phyloP scores from a whole-genome alignment of 129 eudicot genomes.

The carrot (Daucus carota) region DH1_v3.0 NC_030382.2:45232001-45232500 shows the following conservation, averaged over 20 bases:
- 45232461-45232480: conserved; percentile 91
- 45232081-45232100: neutral
- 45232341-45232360: conserved; percentile 96
- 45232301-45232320: conserved; percentile 91
- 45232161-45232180: neutral
- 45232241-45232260: conserved; percentile 57
- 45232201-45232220: neutral
- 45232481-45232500: conserved; percentile 88
- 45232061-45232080: neutral
- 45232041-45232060: neutral
- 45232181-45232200: neutral
- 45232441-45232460: conserved; percentile 87
- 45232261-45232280: conserved; percentile 92
- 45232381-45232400: neutral
- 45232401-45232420: conserved; percentile 5
- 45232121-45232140: neutral
- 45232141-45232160: neutral
- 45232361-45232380: conserved; percentile 51
- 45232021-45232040: neutral
- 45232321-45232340: conserved; percentile 97
- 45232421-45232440: conserved; percentile 7
- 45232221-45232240: conserved; percentile 4
- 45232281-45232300: conserved; percentile 86
- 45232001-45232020: neutral
- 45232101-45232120: neutral